Evolutionary conservation across 768 basidiomycete species (phyloP), one percentile per base, ranked within the genome.

Genomic region (Fibroporia radiculosa): DNA sequence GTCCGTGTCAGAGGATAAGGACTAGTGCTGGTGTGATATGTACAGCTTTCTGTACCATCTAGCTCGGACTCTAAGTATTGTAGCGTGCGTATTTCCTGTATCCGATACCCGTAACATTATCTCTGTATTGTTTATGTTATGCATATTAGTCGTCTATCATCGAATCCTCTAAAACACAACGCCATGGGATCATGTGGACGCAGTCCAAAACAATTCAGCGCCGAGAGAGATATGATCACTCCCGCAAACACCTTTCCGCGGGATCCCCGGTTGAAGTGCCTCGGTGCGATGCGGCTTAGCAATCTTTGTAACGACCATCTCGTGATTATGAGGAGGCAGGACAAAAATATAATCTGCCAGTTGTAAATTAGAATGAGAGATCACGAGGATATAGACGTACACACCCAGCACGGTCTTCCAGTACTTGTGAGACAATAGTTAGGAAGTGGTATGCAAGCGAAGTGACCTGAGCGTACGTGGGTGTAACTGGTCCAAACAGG

Each of bases 401-500:
- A 48, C 53, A 85, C 91, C 91, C 58, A 93, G 59, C 3, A 84
- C 83, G 7, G 83, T 66, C 56, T 85, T 77, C 89, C 90, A 93
- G 56, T 82, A 82, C 61, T 88, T 78, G 25, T 10, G 16, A 26
- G 23, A n/a, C 24, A 22, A 42, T 42, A 25, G 28, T 7, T 13
- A 23, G 27, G 33, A 27, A 44, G 20, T 7, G 16, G 14, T 35
- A 35, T 35, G 34, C 16, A 35, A 35, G 8, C 8, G 16, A 7
- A 35, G 6, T 8, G 34, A 7, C 6, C 16, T 19, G 16, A 2
- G 49, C 59, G 44, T 49, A 60, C 59, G 42, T 60, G 56, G 0
- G 93, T 91, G 56, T 84, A 95, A 58, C 84, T 88, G 28, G 93
- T 93, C 69, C 82, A 97, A 60, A 78, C 74, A 3, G 92, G 91